phyloP scores from a whole-genome alignment of 2,329 filamentous ascomycete species.

The Verticillium dahliae region DNA sequence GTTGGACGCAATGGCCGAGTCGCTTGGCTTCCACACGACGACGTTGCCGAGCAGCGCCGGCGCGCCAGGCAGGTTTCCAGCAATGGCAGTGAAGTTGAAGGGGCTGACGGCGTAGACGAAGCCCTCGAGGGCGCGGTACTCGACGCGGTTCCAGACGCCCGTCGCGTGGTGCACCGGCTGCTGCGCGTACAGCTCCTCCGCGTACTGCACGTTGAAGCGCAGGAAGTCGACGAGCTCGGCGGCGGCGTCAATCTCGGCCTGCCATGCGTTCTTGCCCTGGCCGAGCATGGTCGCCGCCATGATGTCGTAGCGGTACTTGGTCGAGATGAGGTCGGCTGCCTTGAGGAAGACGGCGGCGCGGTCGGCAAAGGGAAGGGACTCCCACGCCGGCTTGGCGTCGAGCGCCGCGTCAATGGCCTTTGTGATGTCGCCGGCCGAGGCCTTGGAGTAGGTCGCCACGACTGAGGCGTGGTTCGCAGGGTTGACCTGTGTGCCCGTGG shows the following conservation, averaged over 20 bases:
- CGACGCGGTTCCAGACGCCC: constrained; percentile 86
- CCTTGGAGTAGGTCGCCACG: constrained; percentile 80
- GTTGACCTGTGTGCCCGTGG: constrained; percentile 67
- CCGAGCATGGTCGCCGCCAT: constrained; percentile 96
- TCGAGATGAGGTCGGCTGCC: constrained; percentile 82
- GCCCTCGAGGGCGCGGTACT: constrained; percentile 84
- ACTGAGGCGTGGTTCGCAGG: constrained; percentile 71
- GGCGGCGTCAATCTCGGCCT: constrained; percentile 96
- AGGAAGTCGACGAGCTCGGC: constrained; percentile 91
- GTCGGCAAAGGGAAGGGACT: constrained; percentile 79
- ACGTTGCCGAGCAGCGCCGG: constrained; percentile 91
- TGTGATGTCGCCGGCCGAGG: constrained; percentile 67
- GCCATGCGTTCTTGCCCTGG: constrained; percentile 97
- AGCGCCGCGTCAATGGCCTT: constrained; percentile 79
- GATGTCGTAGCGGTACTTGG: constrained; percentile 92
- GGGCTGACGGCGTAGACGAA: constrained; percentile 93
- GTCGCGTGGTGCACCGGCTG: constrained; percentile 80
- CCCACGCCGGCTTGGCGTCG: constrained; percentile 81
- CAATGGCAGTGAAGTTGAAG: constrained; percentile 97
- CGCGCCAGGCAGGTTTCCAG: constrained; percentile 74
- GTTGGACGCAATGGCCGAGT: constrained; percentile 81
- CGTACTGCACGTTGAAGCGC: constrained; percentile 90
- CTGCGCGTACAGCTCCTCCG: constrained; percentile 80
- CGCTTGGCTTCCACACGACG: constrained; percentile 94
- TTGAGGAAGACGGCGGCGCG: constrained; percentile 92